phyloP scores from a whole-genome alignment of 257 asterid genomes.

The Nyctanthes arbortristis region DNA sequence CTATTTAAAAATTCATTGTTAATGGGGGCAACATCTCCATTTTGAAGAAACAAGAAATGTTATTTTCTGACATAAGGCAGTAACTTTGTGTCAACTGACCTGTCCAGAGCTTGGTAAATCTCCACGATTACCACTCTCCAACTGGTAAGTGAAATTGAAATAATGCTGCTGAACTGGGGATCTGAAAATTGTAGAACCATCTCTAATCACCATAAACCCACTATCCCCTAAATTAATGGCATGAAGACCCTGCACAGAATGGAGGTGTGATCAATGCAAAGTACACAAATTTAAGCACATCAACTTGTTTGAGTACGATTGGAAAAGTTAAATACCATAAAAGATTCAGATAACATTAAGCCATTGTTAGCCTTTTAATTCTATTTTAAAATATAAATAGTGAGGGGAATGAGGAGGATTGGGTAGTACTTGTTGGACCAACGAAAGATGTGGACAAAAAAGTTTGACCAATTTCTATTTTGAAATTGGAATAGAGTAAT shows the following conservation, averaged over 20 bases:
- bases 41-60: background rate
- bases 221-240: conserved; percentile 95
- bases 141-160: conserved; percentile 85
- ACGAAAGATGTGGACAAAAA: no score
- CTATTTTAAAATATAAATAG: no score
- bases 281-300: background rate
- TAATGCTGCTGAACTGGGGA: conserved; percentile 96
- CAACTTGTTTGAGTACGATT: background rate
- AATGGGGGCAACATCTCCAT: no score
- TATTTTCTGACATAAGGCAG: background rate
- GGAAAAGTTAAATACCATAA: background rate
- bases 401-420: no score
- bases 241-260: conserved; percentile 64
- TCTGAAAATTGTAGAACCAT: conserved; percentile 74
- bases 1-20: no score
- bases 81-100: conserved; percentile 41
- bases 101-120: conserved; percentile 95
- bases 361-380: no score
- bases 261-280: background rate
- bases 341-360: background rate
- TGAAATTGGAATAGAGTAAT: no score
- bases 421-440: no score
- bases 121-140: conserved; percentile 72
- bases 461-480: no score
- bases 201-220: conserved; percentile 93